phyloP scores from a whole-genome alignment of 208 protist genomes.

The Trypanosoma rangeli region DNA sequence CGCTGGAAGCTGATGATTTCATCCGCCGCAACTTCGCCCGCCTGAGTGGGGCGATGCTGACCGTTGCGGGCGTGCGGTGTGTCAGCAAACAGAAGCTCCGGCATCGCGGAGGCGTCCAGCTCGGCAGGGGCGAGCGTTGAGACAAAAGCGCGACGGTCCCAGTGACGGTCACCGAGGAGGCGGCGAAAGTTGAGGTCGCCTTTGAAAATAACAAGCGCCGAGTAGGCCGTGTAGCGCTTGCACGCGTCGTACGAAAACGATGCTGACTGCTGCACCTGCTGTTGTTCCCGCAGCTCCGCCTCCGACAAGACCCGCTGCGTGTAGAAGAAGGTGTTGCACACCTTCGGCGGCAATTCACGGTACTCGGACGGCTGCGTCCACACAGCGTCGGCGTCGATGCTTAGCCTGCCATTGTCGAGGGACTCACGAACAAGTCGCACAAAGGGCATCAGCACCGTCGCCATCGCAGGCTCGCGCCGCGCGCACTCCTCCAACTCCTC shows the following conservation, averaged over 20 bases:
- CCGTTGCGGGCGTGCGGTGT: not conserved
- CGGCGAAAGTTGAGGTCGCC: constrained; percentile 92
- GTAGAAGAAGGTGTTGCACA: constrained; percentile 85
- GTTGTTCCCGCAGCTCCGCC: constrained; percentile 13
- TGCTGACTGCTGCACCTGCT: not conserved
- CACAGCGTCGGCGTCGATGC: constrained; percentile 67
- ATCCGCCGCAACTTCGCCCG: not conserved
- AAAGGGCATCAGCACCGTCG: constrained; percentile 45
- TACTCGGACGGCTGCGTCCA: constrained; percentile 89
- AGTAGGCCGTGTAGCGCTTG: constrained; percentile 32
- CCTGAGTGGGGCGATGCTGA: not conserved
- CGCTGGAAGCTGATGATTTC: constrained; percentile 49
- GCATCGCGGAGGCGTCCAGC: constrained; percentile 13
- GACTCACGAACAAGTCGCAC: constrained; percentile 40
- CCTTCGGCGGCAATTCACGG: constrained; percentile 77
- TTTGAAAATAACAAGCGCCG: constrained; percentile 84
- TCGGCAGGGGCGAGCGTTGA: constrained; percentile 35
- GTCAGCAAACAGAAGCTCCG: constrained; percentile 30
- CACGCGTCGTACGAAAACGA: not conserved
- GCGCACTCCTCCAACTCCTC: constrained; percentile 35
- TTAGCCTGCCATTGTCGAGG: constrained; percentile 42
- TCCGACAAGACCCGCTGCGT: constrained; percentile 44
- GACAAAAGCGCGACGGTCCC: constrained; percentile 61
- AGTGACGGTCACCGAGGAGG: constrained; percentile 89
- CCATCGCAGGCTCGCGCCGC: constrained; percentile 25